These are phyloP conservation scores for Paracamarosporium sp. DNA, from an alignment of 2,329 filamentous ascomycete species.

Conservation along the genomic window DNA sequence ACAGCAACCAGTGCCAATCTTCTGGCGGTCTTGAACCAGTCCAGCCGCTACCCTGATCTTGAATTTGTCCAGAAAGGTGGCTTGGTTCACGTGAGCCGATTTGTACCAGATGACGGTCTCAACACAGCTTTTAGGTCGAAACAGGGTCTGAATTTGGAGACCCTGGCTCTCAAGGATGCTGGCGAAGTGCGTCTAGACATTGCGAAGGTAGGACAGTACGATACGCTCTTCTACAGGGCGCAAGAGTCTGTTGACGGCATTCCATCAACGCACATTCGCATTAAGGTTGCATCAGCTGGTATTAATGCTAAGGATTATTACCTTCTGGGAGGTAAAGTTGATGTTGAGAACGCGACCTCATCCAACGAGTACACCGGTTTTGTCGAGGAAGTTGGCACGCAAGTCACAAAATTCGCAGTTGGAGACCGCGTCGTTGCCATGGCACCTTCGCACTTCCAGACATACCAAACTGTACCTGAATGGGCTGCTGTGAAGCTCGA, in stretches of 20 bases:
- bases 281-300: slow-evolving; percentile 32
- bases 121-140: slow-evolving; percentile 20
- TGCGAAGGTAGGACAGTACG: slow-evolving; percentile 32
- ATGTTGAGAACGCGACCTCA: slow-evolving; percentile 28
- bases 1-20: slow-evolving; percentile 4
- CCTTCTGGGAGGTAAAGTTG: slow-evolving; percentile 29
- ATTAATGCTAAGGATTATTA: slow-evolving; percentile 38
- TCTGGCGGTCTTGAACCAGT: slow-evolving; percentile 8
- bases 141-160: slow-evolving; percentile 11
- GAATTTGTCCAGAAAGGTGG: slow-evolving; percentile 39
- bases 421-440: slow-evolving; percentile 12
- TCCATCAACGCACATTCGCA: slow-evolving; percentile 28
- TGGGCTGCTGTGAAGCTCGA: slow-evolving; percentile 28
- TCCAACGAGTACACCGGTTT: slow-evolving; percentile 35
- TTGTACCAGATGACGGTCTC: slow-evolving; percentile 26
- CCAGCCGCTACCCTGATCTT: slow-evolving; percentile 22
- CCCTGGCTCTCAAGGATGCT: slow-evolving; percentile 12
- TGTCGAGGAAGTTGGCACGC: slow-evolving; percentile 22
- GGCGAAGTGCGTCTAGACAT: slow-evolving; percentile 21
- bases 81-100: slow-evolving; percentile 37
- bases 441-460: slow-evolving; percentile 18
- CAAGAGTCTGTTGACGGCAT: slow-evolving; percentile 23
- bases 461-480: slow-evolving; percentile 27
- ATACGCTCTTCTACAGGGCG: slow-evolving; percentile 33
- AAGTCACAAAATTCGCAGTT: neutral